These are phyloP conservation scores for Penicillium brasilianum DNA, from an alignment of 2,329 filamentous ascomycete species.

Conservation along the genomic window DNA sequence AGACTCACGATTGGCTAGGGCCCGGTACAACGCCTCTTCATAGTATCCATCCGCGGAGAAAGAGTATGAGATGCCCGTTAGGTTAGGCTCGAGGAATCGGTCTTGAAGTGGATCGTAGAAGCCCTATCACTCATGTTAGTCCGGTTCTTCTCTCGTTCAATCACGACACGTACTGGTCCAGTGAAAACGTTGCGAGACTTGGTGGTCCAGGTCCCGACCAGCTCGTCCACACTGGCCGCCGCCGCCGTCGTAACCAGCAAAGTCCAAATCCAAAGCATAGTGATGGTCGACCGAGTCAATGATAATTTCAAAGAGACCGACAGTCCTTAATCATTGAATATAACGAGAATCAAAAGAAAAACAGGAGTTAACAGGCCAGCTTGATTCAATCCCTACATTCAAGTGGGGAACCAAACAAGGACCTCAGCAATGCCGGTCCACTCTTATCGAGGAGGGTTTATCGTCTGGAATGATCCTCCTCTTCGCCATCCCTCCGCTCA, in stretches of 20 bases:
- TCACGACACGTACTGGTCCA: conserved; percentile 61
- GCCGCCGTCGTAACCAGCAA: conserved; percentile 48
- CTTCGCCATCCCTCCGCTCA: neutral
- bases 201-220: conserved; percentile 74
- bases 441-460: conserved; percentile 28
- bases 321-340: neutral
- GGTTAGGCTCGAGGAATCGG: conserved; percentile 66
- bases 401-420: conserved; percentile 29
- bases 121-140: conserved; percentile 51
- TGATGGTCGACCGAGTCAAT: conserved; percentile 8
- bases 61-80: conserved; percentile 74
- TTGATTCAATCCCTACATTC: conserved; percentile 27
- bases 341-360: neutral
- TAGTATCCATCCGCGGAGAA: conserved; percentile 71
- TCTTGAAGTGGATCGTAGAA: conserved; percentile 73
- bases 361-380: neutral
- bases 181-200: conserved; percentile 73
- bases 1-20: conserved; percentile 68
- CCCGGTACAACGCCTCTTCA: conserved; percentile 73
- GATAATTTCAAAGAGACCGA: neutral
- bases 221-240: conserved; percentile 52
- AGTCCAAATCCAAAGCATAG: conserved; percentile 41
- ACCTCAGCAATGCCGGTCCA: conserved; percentile 24
- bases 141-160: neutral
- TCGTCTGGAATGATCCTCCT: conserved; percentile 23